Conservation (phyloP, 306 rosid genomes). For the Cucurbita maxima region DNA sequence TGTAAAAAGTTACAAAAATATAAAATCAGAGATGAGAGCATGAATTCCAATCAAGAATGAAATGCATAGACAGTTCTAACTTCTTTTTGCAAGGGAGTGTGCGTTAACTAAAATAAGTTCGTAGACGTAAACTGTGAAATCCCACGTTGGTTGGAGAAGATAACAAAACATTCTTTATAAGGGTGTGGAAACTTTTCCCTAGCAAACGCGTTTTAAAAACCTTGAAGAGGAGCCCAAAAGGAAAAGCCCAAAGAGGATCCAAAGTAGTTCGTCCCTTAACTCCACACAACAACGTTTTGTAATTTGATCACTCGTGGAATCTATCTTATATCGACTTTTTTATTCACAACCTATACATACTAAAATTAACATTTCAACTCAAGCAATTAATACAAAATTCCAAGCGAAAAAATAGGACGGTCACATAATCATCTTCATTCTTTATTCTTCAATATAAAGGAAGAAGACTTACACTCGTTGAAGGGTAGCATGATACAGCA, state of each 20-base stretch:
- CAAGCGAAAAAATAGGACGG: neutral
- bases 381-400: neutral
- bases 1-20: too few relatives aligned
- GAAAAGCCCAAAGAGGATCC: neutral
- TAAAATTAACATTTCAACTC: neutral
- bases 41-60: neutral
- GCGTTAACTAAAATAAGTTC: neutral
- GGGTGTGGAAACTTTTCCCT: too few relatives aligned
- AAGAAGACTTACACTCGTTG: slow-evolving; percentile 48
- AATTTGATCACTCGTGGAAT: neutral
- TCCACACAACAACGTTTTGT: neutral
- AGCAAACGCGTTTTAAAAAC: too few relatives aligned
- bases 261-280: neutral
- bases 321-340: neutral
- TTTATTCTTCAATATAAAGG: neutral
- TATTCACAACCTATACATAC: neutral
- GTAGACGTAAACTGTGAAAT: neutral
- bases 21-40: neutral
- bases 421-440: neutral
- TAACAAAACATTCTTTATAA: too few relatives aligned
- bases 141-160: too few relatives aligned
- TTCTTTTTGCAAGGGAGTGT: neutral
- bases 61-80: neutral
- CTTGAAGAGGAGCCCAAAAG: too few relatives aligned
- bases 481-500: slow-evolving; percentile 80